These are phyloP conservation scores for Candida boidinii DNA, from an alignment of 805 yeast species.

Conservation along the genomic window DNA sequence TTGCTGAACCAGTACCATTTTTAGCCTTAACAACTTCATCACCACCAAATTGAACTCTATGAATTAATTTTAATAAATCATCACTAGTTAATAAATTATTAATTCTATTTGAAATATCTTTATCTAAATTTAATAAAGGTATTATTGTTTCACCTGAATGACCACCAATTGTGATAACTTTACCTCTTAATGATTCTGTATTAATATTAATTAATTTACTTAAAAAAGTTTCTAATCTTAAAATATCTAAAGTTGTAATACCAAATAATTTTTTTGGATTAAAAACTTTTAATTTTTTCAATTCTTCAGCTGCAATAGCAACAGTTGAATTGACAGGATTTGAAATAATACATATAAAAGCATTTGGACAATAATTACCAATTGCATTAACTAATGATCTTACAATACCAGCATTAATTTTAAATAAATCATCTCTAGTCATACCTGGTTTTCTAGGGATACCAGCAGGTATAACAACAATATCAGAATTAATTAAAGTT, in stretches of 20 bases:
- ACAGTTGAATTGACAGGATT: slow-evolving; percentile 58
- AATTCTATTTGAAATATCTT: slow-evolving; percentile 33
- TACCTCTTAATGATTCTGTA: slow-evolving; percentile 26
- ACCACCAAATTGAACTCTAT: slow-evolving; percentile 42
- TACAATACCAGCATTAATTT: slow-evolving; percentile 48
- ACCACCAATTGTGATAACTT: slow-evolving; percentile 45
- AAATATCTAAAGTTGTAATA: slow-evolving; percentile 51
- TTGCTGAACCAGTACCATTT: slow-evolving; percentile 92
- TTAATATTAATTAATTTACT: slow-evolving; percentile 23
- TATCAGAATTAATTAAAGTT: slow-evolving; percentile 36
- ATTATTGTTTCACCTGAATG: slow-evolving; percentile 52
- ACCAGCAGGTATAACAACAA: slow-evolving; percentile 53
- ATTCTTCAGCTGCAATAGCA: slow-evolving; percentile 50
- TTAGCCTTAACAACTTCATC: slow-evolving; percentile 95
- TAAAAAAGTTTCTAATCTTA: slow-evolving; percentile 45
- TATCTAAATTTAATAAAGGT: slow-evolving; percentile 35
- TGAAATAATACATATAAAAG: slow-evolving; percentile 45
- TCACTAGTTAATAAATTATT: slow-evolving; percentile 1
- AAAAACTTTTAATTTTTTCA: slow-evolving; percentile 42
- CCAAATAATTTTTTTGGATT: slow-evolving; percentile 48
- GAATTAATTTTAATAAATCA: slow-evolving; percentile 24
- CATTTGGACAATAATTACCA: slow-evolving; percentile 40
- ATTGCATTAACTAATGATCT: slow-evolving; percentile 42
- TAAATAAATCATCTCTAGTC: slow-evolving; percentile 57
- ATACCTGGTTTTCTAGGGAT: slow-evolving; percentile 59